Conservation (phyloP, 305 asterid genomes). For the Rubia peregrina region DNA sequence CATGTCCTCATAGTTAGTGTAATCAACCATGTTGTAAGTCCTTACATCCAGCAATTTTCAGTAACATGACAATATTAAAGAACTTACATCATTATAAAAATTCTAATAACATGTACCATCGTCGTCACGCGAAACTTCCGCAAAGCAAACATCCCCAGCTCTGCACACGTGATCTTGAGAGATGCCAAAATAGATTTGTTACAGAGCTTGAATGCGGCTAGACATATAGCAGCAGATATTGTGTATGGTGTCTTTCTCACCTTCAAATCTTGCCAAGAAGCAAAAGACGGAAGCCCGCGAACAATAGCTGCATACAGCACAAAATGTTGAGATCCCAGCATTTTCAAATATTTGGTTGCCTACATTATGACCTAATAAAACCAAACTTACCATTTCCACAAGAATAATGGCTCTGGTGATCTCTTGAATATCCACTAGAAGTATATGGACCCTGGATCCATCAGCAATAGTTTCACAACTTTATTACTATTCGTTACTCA, state of each 20-base stretch:
- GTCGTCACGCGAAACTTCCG: slow-evolving; percentile 93
- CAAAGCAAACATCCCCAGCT: slow-evolving; percentile 99
- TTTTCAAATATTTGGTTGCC: no score
- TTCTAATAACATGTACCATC: slow-evolving; percentile 50
- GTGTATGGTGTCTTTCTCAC: slow-evolving; percentile 28
- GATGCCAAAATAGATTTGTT: slow-evolving; percentile 13
- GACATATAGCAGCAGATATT: not conserved
- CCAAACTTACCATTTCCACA: slow-evolving; percentile 43
- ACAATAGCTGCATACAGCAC: slow-evolving; percentile 60
- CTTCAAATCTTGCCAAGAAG: slow-evolving; percentile 99
- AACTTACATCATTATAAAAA: not conserved
- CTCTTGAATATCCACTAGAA: no score
- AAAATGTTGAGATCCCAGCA: slow-evolving; percentile 12
- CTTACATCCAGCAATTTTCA: slow-evolving; percentile 35
- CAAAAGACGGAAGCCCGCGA: slow-evolving; percentile 97
- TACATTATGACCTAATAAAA: not conserved
- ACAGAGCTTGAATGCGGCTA: slow-evolving; percentile 13
- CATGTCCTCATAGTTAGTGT: slow-evolving; percentile 88
- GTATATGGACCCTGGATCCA: no score
- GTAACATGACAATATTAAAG: not conserved
- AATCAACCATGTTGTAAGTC: slow-evolving; percentile 89
- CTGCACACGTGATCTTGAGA: slow-evolving; percentile 98
- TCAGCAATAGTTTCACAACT: not conserved
- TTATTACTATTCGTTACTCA: no score
- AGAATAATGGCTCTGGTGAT: no score